phyloP scores from a whole-genome alignment of 148 eudicot genomes.

The Fagopyrum tataricum region DNA sequence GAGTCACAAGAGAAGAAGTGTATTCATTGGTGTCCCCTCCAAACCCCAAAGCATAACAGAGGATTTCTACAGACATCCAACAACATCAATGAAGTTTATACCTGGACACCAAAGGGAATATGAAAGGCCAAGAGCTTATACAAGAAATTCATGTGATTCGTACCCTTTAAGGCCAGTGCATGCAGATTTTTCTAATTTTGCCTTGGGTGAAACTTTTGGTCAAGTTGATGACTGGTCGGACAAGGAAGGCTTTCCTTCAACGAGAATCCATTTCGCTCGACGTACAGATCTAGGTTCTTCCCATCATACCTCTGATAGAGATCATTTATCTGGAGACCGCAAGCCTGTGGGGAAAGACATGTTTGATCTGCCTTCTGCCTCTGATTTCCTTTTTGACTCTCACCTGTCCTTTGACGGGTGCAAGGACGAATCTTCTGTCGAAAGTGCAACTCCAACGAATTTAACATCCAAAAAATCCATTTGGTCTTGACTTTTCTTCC shows the following conservation, averaged over 20 bases:
- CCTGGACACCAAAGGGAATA: not conserved
- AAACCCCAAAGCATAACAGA: not conserved
- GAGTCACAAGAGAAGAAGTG: not conserved
- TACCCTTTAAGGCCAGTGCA: not conserved
- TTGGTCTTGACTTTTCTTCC: not conserved
- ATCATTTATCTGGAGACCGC: not conserved
- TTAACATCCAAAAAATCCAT: not conserved
- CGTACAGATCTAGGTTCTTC: not conserved
- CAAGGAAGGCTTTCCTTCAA: not conserved
- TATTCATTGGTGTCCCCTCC: not conserved
- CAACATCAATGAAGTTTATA: not conserved
- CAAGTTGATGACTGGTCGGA: not conserved
- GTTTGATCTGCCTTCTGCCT: not conserved
- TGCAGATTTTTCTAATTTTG: not conserved
- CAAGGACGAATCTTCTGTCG: conserved; percentile 5
- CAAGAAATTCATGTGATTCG: not conserved
- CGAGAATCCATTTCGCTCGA: not conserved
- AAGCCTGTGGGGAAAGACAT: not conserved
- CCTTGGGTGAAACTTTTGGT: not conserved
- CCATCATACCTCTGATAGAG: not conserved
- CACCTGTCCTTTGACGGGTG: conserved; percentile 2
- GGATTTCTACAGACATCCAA: not conserved
- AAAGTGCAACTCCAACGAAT: not conserved
- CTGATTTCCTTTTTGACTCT: conserved; percentile 8
- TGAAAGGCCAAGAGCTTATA: conserved; percentile 5